A percentile compares a stretch with the other conserved stretches of the same genome.
phyloP scores from a whole-genome alignment of 208 protist genomes.

The Leishmania gerbilli region DNA sequence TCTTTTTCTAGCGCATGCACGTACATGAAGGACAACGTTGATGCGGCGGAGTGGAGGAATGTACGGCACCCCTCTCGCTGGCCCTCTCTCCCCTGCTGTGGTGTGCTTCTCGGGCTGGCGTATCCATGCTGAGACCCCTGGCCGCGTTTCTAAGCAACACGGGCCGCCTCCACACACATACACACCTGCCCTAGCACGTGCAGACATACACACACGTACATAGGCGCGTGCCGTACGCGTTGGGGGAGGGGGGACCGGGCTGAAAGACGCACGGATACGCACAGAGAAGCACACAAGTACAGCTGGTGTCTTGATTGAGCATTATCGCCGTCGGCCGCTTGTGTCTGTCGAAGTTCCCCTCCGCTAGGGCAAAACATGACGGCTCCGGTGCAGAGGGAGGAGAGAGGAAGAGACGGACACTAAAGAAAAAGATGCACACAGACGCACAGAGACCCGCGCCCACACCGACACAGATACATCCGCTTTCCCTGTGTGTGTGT shows the following conservation, averaged over 20 bases:
- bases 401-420: not conserved
- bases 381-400: not conserved
- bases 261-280: not conserved
- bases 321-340: not conserved
- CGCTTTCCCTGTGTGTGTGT: not conserved
- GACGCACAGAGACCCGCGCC: conserved; percentile 1
- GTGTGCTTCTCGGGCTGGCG: not conserved
- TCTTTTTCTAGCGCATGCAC: not conserved
- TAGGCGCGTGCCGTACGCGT: not conserved
- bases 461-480: not conserved
- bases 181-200: not conserved
- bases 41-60: not conserved
- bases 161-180: not conserved
- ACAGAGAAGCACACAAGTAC: not conserved
- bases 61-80: not conserved
- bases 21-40: not conserved
- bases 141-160: not conserved
- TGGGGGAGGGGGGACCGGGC: not conserved
- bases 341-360: not conserved
- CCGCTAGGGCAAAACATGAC: not conserved
- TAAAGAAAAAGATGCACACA: not conserved
- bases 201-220: not conserved
- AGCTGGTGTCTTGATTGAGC: not conserved
- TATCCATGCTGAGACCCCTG: not conserved
- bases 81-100: not conserved